These are phyloP conservation scores for Sonneratia caseolaris DNA, from an alignment of 345 rosid species.

Conservation along the genomic window DNA sequence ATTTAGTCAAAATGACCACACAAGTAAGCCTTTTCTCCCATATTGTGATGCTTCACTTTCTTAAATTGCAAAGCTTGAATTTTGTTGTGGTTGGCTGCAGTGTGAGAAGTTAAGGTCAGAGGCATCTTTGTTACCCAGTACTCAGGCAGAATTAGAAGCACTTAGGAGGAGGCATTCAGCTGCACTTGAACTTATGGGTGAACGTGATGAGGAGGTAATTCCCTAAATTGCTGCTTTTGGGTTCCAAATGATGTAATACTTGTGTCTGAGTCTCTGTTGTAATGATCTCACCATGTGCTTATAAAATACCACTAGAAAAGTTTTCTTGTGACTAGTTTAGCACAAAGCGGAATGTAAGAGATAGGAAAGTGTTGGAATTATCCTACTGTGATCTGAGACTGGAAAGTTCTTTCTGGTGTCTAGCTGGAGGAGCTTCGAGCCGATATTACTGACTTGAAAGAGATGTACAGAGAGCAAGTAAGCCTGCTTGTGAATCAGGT, in stretches of 20 bases:
- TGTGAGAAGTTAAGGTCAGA: constrained; percentile 78
- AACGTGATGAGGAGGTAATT: constrained; percentile 96
- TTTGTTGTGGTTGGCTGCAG: constrained; percentile 33
- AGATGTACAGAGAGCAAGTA: constrained; percentile 99
- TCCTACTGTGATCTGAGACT: not conserved
- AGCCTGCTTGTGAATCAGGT: constrained; percentile 98
- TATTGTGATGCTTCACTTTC: not conserved
- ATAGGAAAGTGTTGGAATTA: not conserved
- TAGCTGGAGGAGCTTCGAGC: constrained; percentile 98
- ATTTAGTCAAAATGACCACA: constrained; percentile 87
- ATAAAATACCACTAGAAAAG: no score
- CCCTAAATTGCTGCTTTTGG: not conserved
- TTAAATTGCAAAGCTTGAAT: constrained; percentile 9
- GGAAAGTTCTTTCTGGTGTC: constrained; percentile 14
- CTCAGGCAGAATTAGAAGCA: constrained; percentile 87
- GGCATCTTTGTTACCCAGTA: constrained; percentile 60
- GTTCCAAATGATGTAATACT: not conserved
- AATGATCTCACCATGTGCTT: no score
- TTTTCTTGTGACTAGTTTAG: not conserved
- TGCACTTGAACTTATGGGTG: constrained; percentile 98
- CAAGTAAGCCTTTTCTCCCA: constrained; percentile 39
- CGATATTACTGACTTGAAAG: constrained; percentile 94
- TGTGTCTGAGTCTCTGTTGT: not conserved
- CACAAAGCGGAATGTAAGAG: not conserved
- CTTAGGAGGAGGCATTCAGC: constrained; percentile 90